Evolutionary conservation across 108 stramenopile species (phyloP), one percentile per base, ranked within the genome.

Genomic region (Cyclotella sp.): DNA sequence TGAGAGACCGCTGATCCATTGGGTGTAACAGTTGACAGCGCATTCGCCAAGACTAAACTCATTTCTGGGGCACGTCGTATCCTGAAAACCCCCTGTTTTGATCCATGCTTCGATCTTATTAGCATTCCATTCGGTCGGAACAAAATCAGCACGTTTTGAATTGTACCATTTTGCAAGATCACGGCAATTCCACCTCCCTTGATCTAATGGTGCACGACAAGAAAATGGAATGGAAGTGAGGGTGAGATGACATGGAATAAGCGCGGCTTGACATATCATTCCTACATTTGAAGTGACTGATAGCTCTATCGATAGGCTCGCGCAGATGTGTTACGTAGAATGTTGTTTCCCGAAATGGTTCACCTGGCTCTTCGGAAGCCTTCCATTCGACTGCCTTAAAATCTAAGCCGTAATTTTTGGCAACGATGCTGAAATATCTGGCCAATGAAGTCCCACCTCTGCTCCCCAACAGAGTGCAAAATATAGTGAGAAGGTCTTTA

Each of bases 1-100:
- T 8, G 39, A 68, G 13, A 81, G 15, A 8, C 79, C 83, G 4
- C 65, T 55, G 64, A 80, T 69, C 79, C 79, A 84, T 43, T 77
- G 74, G 0, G 68, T 71, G 62, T 84, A 84, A 58, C 83, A 84
- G 45, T 84, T 77, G 28, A 81, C 69, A 15, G 83, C 83, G 41
- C 83, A 84, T 34, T 69, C 43, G 0, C 79, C 83, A 24, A 80
- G 60, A 5, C 19, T 14, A 55, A 82, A 82, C 49, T 6, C 42
- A 13, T 9, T 13, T 19, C 11, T 46, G 15, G 15, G 18, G 43
- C 75, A 76, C 45, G 53, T 58, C 0, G 30, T 49, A 3, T 49
- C 28, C 40, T 24, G 15, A 44, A 71, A 69, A 3, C 82, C 83
- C 19, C 47, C 46, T 10, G 73, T 77, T 45, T 62, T 24, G 53